A percentile compares a stretch with the other conserved stretches of the same genome.
Conservation (phyloP, 306 rosid species). For the Senna tora region DNA sequence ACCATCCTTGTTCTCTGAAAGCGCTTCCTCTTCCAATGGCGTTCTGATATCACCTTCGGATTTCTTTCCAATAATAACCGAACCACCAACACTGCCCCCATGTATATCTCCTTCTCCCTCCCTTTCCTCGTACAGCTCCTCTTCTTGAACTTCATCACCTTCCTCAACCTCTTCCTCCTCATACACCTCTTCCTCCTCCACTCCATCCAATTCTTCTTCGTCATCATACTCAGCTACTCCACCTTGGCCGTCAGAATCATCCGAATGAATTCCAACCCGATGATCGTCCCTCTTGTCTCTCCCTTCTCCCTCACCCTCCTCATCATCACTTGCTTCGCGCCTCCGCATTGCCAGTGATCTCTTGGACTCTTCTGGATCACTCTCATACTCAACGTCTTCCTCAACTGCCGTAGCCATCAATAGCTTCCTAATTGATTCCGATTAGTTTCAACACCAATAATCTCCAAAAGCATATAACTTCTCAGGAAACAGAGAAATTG, state of each 20-base stretch:
- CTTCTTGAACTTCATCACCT: constrained; percentile 34
- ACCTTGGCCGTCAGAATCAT: constrained; percentile 81
- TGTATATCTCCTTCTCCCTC: constrained; percentile 35
- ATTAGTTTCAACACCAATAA: constrained; percentile 32
- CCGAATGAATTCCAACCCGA: constrained; percentile 57
- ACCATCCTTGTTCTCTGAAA: constrained; percentile 44
- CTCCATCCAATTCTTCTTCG: constrained; percentile 62
- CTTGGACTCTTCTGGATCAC: constrained; percentile 87
- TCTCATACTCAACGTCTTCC: constrained; percentile 79
- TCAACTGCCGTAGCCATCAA: constrained; percentile 62
- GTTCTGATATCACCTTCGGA: constrained; percentile 44
- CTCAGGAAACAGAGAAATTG: background rate
- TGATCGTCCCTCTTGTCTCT: constrained; percentile 50
- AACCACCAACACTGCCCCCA: constrained; percentile 41
- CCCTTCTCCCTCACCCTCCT: constrained; percentile 59
- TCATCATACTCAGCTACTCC: constrained; percentile 84
- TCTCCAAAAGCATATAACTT: constrained; percentile 37
- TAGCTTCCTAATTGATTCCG: background rate
- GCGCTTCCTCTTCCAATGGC: constrained; percentile 49
- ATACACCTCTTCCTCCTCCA: constrained; percentile 48
- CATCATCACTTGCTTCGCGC: constrained; percentile 88
- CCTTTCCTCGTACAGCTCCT: constrained; percentile 39
- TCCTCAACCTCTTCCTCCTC: constrained; percentile 44
- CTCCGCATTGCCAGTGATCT: constrained; percentile 83
- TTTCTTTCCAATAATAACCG: constrained; percentile 42